A percentile compares a stretch with the other conserved stretches of the same genome.
Conservation (phyloP, 2,329 filamentous ascomycete species). For the Sphaerulina vaccinii region DNA sequence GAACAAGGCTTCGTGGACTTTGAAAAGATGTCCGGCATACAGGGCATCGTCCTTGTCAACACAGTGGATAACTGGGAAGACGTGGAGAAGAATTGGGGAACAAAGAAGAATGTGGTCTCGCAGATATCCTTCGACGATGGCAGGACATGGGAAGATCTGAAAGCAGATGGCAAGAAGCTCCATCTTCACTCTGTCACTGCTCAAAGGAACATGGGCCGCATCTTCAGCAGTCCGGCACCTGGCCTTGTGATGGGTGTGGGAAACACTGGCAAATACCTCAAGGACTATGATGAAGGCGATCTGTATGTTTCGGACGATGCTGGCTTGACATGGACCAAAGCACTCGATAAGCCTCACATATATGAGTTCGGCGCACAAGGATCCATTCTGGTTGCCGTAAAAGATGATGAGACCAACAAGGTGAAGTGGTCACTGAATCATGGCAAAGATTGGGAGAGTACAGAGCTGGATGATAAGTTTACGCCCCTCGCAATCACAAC, state of each 20-base stretch:
- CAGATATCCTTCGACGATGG: constrained; percentile 96
- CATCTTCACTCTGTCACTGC: constrained; percentile 93
- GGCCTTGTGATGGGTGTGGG: constrained; percentile 92
- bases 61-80: constrained; percentile 82
- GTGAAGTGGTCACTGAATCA: constrained; percentile 84
- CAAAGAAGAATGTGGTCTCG: constrained; percentile 67
- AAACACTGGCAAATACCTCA: constrained; percentile 76
- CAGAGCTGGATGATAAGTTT: constrained; percentile 69
- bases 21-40: constrained; percentile 86
- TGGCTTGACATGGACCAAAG: constrained; percentile 76
- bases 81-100: constrained; percentile 55
- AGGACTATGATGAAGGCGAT: constrained; percentile 69
- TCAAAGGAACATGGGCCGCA: constrained; percentile 73
- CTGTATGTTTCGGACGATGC: constrained; percentile 90
- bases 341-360: constrained; percentile 79
- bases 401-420: constrained; percentile 64
- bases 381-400: constrained; percentile 79
- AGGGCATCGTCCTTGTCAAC: constrained; percentile 90
- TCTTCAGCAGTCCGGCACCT: constrained; percentile 91
- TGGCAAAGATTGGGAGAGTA: constrained; percentile 75
- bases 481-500: constrained; percentile 76
- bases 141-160: constrained; percentile 74
- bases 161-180: constrained; percentile 63
- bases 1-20: constrained; percentile 79
- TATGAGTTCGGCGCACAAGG: constrained; percentile 96